These are phyloP conservation scores for Ophiostoma australiae DNA, from an alignment of 2,329 filamentous ascomycete genomes.

Conservation along the genomic window DNA sequence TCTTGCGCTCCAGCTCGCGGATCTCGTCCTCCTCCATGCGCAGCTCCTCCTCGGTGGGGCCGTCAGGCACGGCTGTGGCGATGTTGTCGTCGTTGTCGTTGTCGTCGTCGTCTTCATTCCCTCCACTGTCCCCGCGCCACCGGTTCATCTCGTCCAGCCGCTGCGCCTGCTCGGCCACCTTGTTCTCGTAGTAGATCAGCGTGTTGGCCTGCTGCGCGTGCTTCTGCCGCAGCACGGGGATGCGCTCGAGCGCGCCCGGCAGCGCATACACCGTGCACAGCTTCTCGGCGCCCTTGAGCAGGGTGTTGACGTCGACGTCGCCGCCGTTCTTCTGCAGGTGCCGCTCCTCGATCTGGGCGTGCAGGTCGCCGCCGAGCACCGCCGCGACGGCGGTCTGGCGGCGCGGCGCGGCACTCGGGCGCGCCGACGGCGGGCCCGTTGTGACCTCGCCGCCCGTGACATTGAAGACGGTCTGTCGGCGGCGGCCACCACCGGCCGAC, in stretches of 20 bases:
- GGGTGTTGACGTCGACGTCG: constrained; percentile 79
- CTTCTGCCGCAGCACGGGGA: constrained; percentile 65
- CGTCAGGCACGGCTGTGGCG: constrained; percentile 34
- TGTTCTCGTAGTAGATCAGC: constrained; percentile 72
- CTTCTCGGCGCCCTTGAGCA: constrained; percentile 84
- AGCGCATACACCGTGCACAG: constrained; percentile 83
- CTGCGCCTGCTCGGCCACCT: constrained; percentile 69
- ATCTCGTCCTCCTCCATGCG: constrained; percentile 64
- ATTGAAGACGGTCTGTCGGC: constrained; percentile 62
- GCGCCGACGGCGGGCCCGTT: constrained; percentile 47
- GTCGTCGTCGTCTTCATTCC: constrained; percentile 49
- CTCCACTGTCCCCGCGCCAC: constrained; percentile 51
- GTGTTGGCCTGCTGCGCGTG: constrained; percentile 68
- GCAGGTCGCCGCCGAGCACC: constrained; percentile 80
- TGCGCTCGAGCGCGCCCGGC: constrained; percentile 70
- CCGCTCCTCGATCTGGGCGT: constrained; percentile 66
- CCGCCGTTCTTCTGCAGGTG: constrained; percentile 44
- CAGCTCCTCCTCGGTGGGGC: constrained; percentile 63
- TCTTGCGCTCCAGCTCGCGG: constrained; percentile 51
- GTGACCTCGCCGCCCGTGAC: constrained; percentile 60
- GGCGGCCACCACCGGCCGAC: constrained; percentile 36
- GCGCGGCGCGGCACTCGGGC: constrained; percentile 46
- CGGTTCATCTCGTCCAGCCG: constrained; percentile 70
- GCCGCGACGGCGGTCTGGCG: constrained; percentile 82
- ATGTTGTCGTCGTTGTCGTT: constrained; percentile 48